Evolutionary conservation across 176 grass and related monocot species (phyloP), one percentile per base, ranked within the genome.

Genomic region (Oryza australiensis): DNA sequence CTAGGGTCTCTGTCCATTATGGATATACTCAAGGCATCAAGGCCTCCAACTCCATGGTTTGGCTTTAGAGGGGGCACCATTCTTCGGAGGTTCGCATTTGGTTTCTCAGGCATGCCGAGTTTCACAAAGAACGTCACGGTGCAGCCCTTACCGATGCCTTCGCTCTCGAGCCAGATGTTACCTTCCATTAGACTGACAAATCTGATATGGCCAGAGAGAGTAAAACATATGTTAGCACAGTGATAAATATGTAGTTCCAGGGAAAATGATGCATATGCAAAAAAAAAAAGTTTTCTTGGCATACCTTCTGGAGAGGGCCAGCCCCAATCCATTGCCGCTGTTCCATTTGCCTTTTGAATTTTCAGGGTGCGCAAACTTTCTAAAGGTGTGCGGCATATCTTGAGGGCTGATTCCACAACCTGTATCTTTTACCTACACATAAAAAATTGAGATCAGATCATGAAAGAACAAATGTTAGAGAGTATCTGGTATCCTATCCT

Each of bases 241-340:
- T 27, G 23, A 70, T 45, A 24, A 24, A 68, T 4, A 71, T n/a
- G n/a, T 7, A 7, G 1, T 72, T 23, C 57, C 10, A 40, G 32
- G 45, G 26, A 9, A 48, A 76, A 42, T 62, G 22, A 42, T 62
- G 22, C 16, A 84, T 57, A 49, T 27, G 64, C 12, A 88, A 69
- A 45, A 32, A 35, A 88, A 69, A 37, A 32, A 68, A 42, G 15
- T 27, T 80, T 72, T 77, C 13, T 51, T 70, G 5, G 9, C 38
- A 57, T 97, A 94, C 94, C 94, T 97, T 80, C 87, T 97, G 62
- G 76, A 94, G 64, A 97, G 90, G 28, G 92, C 94, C 66, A 97
- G 83, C 10, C 94, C 94, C 65, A 97, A 77, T 40, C 92, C 92
- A 3, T 75, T 90, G 42, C 94, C 77, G 5, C 23, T 45, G 0